A percentile compares a stretch with the other conserved stretches of the same genome.
phyloP scores from a whole-genome alignment of 805 yeast genomes.

The Yarrowia divulgata region DNA sequence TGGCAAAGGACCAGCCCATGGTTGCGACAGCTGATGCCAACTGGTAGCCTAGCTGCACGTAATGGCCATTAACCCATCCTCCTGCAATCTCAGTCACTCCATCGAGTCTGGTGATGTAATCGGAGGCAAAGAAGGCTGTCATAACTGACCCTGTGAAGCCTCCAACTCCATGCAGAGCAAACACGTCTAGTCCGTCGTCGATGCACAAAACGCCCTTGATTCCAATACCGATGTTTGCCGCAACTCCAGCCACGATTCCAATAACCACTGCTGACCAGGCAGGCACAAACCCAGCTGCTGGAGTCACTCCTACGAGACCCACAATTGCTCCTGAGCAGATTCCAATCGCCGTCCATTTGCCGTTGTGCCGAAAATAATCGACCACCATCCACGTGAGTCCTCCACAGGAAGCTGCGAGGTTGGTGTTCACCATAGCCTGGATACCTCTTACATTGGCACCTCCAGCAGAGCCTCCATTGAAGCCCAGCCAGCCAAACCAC shows the following conservation, averaged over 20 bases:
- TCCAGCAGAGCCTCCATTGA: constrained; percentile 98
- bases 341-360: constrained; percentile 93
- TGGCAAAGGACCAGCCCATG: constrained; percentile 77
- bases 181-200: constrained; percentile 96
- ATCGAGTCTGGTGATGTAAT: constrained; percentile 64
- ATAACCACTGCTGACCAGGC: constrained; percentile 85
- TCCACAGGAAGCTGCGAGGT: constrained; percentile 91
- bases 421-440: constrained; percentile 92
- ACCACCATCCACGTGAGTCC: constrained; percentile 93
- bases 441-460: constrained; percentile 90
- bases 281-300: constrained; percentile 84
- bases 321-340: constrained; percentile 91
- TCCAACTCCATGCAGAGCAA: constrained; percentile 93
- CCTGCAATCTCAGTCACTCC: constrained; percentile 71
- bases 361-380: constrained; percentile 78
- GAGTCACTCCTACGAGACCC: constrained; percentile 94
- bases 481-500: constrained; percentile 99
- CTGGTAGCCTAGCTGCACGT: constrained; percentile 88
- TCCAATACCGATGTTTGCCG: constrained; percentile 86
- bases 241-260: constrained; percentile 77
- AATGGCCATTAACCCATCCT: constrained; percentile 95
- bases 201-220: constrained; percentile 73
- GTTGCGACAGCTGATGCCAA: constrained; percentile 83
- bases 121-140: constrained; percentile 95
- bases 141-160: constrained; percentile 82